Evolutionary conservation across 306 rosid genomes (phyloP).

Genomic region (Acacia acuminata): DNA sequence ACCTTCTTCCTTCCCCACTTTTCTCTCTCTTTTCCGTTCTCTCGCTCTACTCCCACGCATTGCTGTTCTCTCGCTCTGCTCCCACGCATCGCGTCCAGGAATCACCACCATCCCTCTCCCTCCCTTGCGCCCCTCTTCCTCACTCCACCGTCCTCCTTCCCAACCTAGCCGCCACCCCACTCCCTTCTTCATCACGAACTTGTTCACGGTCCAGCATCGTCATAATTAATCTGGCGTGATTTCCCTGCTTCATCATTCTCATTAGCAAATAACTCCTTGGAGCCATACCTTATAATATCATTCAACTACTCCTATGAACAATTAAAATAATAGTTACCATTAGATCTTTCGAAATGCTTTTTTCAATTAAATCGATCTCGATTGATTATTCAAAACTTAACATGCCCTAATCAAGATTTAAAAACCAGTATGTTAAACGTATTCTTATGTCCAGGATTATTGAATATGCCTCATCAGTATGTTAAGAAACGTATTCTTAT

Average conservation of each 20-base stretch:
- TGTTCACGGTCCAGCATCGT: slow-evolving; percentile 49
- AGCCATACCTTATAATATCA: slow-evolving; percentile 95
- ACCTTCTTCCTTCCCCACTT: too few relatives aligned
- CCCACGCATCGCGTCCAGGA: too few relatives aligned
- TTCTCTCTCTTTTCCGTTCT: too few relatives aligned
- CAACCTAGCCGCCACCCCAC: too few relatives aligned
- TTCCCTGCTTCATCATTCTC: slow-evolving; percentile 94
- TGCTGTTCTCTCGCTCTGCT: too few relatives aligned
- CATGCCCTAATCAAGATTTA: slow-evolving; percentile 8
- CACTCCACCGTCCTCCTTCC: too few relatives aligned
- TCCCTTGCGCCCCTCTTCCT: too few relatives aligned
- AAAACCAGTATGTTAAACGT: slow-evolving; percentile 18
- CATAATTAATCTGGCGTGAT: slow-evolving; percentile 96
- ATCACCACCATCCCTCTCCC: too few relatives aligned
- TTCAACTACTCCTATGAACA: slow-evolving; percentile 83
- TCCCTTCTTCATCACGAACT: too few relatives aligned
- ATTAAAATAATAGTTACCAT: slow-evolving; percentile 35
- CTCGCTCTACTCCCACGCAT: too few relatives aligned
- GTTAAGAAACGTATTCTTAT: too few relatives aligned
- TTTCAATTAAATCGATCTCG: slow-evolving; percentile 5
- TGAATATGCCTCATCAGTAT: too few relatives aligned
- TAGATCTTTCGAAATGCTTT: slow-evolving; percentile 25
- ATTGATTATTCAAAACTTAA: background rate
- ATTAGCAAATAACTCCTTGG: slow-evolving; percentile 93
- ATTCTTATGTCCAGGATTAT: background rate